Conservation (phyloP, 2,329 filamentous ascomycete genomes). For the Botrytis tulipae region DNA sequence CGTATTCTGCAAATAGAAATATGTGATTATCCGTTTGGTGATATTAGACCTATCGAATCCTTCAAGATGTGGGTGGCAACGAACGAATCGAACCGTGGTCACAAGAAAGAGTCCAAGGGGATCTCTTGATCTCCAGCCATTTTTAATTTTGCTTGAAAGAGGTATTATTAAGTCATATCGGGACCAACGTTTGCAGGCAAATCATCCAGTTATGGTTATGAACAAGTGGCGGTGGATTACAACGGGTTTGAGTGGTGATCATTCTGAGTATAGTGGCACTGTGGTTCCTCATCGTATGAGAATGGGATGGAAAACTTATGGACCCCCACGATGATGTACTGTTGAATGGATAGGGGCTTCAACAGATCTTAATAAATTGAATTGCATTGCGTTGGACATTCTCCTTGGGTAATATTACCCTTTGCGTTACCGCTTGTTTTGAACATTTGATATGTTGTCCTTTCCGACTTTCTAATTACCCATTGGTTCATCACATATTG, state of each 20-base stretch:
- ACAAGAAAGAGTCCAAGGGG: neutral
- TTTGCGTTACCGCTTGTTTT: conserved; percentile 15
- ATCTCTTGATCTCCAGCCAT: neutral
- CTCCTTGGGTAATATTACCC: conserved; percentile 8
- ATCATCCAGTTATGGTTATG: neutral
- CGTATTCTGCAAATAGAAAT: conserved; percentile 7
- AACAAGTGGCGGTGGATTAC: conserved; percentile 10
- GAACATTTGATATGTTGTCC: conserved; percentile 11
- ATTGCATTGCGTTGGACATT: neutral
- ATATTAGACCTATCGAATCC: conserved; percentile 3
- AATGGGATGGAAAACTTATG: conserved; percentile 15
- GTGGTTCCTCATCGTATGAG: conserved; percentile 16
- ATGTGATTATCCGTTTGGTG: conserved; percentile 7
- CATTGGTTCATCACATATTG: neutral
- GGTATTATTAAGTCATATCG: neutral
- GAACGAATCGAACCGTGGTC: neutral
- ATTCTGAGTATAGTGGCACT: conserved; percentile 1
- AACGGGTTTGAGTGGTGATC: neutral
- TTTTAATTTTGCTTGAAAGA: neutral
- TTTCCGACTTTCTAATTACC: neutral
- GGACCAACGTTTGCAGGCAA: neutral
- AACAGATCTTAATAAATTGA: conserved; percentile 13
- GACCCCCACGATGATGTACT: conserved; percentile 17
- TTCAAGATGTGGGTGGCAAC: neutral
- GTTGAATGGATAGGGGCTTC: conserved; percentile 17